Percentiles rank a stretch among this genome's conserved stretches.
Conservation (phyloP, 352 stramenopile genomes). For the Pilasporangium apinafurcum region DNA sequence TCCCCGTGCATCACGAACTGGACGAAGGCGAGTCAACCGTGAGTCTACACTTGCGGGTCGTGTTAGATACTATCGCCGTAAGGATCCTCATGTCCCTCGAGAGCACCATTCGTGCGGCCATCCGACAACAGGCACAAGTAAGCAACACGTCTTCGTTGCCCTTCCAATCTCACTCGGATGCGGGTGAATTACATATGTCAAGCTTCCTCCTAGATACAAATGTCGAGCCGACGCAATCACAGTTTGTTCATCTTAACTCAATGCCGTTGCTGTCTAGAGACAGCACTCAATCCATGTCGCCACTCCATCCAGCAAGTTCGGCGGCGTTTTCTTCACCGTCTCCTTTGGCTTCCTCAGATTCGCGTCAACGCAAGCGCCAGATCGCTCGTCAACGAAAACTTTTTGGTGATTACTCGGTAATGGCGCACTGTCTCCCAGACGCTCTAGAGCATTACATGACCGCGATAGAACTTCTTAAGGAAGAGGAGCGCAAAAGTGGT, state of each 20-base stretch:
- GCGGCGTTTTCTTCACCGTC: conserved; percentile 21
- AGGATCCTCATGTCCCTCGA: conserved; percentile 81
- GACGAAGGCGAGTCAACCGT: conserved; percentile 64
- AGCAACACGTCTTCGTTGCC: conserved; percentile 7
- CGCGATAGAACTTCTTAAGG: conserved; percentile 65
- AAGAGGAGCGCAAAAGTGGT: conserved; percentile 59
- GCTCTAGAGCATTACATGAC: conserved; percentile 65
- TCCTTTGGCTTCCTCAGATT: conserved; percentile 24
- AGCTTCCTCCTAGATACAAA: conserved; percentile 69
- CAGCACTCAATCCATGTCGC: too few relatives aligned
- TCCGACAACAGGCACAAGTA: conserved; percentile 25
- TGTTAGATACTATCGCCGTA: conserved; percentile 76
- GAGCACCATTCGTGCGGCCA: conserved; percentile 59
- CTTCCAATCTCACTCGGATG: conserved; percentile 12
- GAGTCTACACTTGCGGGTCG: conserved; percentile 71
- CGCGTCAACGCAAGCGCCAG: conserved; percentile 45
- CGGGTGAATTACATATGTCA: conserved; percentile 26
- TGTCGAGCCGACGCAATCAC: conserved; percentile 42
- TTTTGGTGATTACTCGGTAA: conserved; percentile 70
- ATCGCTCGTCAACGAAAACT: conserved; percentile 66
- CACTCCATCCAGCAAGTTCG: conserved; percentile 1
- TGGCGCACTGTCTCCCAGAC: conserved; percentile 57
- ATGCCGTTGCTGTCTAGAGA: conserved; percentile 21
- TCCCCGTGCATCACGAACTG: conserved; percentile 70
- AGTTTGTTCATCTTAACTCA: conserved; percentile 10